phyloP scores from a whole-genome alignment of 225 moss, liverwort and hornwort species.

The Straminergon stramineum region DNA sequence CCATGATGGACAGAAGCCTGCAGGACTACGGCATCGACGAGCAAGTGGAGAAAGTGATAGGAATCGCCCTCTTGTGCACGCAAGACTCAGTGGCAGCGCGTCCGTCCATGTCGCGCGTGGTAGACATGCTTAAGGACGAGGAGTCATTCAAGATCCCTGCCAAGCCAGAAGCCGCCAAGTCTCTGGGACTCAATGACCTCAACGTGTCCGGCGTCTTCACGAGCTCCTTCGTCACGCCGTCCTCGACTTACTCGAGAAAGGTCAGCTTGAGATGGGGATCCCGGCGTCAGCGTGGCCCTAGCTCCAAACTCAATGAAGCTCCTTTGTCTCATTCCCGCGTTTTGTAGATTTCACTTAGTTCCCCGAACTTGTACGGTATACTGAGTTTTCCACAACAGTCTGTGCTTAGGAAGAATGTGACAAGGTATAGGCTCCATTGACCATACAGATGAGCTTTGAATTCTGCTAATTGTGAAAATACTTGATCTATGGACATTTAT shows the following conservation, averaged over 20 bases:
- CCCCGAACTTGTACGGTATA: neutral
- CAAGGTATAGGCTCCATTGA: neutral
- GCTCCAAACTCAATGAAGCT: conserved; percentile 2
- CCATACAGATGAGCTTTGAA: neutral
- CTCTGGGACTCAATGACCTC: conserved; percentile 14
- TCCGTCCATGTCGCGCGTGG: conserved; percentile 30
- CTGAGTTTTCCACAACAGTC: neutral
- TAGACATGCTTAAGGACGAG: conserved; percentile 10
- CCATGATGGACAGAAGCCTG: conserved; percentile 11
- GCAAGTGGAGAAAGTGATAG: conserved; percentile 11
- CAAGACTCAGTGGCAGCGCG: conserved; percentile 8
- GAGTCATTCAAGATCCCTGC: conserved; percentile 3
- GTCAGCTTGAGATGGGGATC: conserved; percentile 14
- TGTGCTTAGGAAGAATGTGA: neutral
- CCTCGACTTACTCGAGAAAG: neutral
- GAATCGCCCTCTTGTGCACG: conserved; percentile 23
- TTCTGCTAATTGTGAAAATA: neutral
- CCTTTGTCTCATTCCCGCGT: neutral
- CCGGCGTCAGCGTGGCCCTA: neutral
- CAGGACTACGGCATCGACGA: neutral
- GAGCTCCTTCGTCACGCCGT: conserved; percentile 11
- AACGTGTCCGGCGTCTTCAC: conserved; percentile 27
- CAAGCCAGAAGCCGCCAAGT: conserved; percentile 2
- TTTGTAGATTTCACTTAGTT: neutral
- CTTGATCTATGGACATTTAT: neutral